Evolutionary conservation across 2,329 filamentous ascomycete species (phyloP), one percentile per base, ranked within the genome.

Genomic region (Diaporthe capsici): DNA sequence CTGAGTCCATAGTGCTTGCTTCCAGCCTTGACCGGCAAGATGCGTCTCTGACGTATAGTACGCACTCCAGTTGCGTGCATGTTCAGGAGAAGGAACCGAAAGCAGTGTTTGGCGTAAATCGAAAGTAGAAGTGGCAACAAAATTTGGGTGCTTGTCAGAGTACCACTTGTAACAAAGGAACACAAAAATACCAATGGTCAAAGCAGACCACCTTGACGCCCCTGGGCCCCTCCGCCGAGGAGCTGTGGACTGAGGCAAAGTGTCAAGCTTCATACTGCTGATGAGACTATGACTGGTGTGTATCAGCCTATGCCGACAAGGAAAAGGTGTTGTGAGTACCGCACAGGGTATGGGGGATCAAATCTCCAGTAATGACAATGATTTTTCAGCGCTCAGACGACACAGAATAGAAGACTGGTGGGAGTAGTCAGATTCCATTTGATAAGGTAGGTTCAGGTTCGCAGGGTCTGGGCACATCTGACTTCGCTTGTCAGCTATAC

Each of bases 1-100:
- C 25, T 57, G 53, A 3, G 53, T 57, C 53, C 53, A 57, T 20
- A 57, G 25, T 2, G 53, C 53, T 31, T 57, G 53, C 9, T 57
- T 13, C 53, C 53, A 31, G 25, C 53, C 53, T 57, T 57, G 53
- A 20, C 53, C 53, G 15, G 53, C 53, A 20, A 57, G 53, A 20
- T 57, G 53, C 53, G 53, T 57, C 53, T 28, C 53, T 28, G 53
- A 57, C 25, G 53, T 57, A 31, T 57, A 57, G 25, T 57, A 57
- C 53, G 53, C 53, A 31, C 53, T 57, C 53, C 53, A 57, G 53
- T 57, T 57, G 53, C 53, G 53, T 20, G 53, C 53, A 57, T 57
- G 53, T 31, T 57, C 53, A 31, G 20, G 53, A 31, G 53, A 57
- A 57, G 53, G 53, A 31, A 57, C 53, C 6, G 53, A 31, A 13